Percentiles rank a stretch among this genome's conserved stretches.
Conservation (phyloP, 1,139 yeast species). For the Komagataea norvegica region DNA sequence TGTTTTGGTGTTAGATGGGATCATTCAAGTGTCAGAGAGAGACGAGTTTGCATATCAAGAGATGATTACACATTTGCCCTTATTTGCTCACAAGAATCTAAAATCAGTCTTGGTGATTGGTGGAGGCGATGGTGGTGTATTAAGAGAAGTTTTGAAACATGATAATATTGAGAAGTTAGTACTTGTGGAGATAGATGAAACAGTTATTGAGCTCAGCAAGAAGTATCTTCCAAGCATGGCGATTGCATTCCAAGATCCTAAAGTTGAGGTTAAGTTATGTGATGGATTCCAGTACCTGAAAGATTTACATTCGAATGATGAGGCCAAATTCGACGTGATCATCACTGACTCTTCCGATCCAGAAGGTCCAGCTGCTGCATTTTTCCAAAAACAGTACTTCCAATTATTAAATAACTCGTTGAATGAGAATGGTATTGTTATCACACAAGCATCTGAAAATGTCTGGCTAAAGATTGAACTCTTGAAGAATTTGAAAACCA, state of each 20-base stretch:
- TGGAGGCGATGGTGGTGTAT: conserved; percentile 93
- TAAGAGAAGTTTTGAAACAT: conserved; percentile 82
- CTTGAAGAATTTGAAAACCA: conserved; percentile 52
- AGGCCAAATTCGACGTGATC: conserved; percentile 66
- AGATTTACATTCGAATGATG: conserved; percentile 30
- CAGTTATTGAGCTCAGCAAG: conserved; percentile 71
- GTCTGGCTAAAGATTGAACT: conserved; percentile 82
- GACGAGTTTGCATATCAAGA: conserved; percentile 92
- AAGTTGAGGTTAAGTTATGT: conserved; percentile 67
- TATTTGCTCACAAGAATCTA: conserved; percentile 72
- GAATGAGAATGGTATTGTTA: conserved; percentile 69
- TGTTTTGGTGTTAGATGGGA: conserved; percentile 81
- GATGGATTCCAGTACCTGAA: conserved; percentile 86
- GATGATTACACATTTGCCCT: conserved; percentile 76
- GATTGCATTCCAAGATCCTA: conserved; percentile 61
- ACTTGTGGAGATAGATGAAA: conserved; percentile 87
- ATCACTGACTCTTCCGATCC: conserved; percentile 97
- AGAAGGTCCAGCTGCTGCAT: conserved; percentile 95
- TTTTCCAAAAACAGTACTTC: conserved; percentile 83
- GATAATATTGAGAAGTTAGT: conserved; percentile 62
- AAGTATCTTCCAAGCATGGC: conserved; percentile 82
- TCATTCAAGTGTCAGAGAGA: conserved; percentile 81
- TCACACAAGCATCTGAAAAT: conserved; percentile 89
- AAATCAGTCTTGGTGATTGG: conserved; percentile 79
- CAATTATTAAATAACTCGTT: conserved; percentile 65